These are phyloP conservation scores for Kodamaea sagamina DNA, from an alignment of 805 yeast genomes.

Conservation along the genomic window DNA sequence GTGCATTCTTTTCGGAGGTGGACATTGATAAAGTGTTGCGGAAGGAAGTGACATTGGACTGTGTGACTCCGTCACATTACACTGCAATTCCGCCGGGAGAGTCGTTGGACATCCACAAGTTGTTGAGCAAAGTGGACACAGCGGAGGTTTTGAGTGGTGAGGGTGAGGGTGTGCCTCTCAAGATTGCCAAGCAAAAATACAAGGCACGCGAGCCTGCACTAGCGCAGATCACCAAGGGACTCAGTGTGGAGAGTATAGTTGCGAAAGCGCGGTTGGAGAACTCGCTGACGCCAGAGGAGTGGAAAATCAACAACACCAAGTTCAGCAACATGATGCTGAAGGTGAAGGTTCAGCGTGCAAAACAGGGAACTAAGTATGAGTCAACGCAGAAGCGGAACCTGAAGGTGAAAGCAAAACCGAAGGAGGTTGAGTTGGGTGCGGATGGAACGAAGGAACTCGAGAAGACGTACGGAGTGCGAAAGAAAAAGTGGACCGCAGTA, in stretches of 20 bases:
- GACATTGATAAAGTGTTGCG: slow-evolving; percentile 87
- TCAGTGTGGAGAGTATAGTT: slow-evolving; percentile 19
- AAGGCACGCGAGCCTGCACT: slow-evolving; percentile 19
- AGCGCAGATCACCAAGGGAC: slow-evolving; percentile 18
- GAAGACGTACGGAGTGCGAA: slow-evolving; percentile 6
- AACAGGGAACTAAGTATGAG: neutral
- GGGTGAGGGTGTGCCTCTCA: too few species aligned
- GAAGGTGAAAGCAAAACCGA: slow-evolving; percentile 1
- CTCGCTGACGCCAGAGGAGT: slow-evolving; percentile 23
- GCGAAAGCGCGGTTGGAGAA: slow-evolving; percentile 32
- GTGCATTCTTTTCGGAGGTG: slow-evolving; percentile 93
- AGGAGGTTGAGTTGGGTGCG: slow-evolving; percentile 9
- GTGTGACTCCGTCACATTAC: slow-evolving; percentile 87
- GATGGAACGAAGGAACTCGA: slow-evolving; percentile 11
- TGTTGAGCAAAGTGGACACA: slow-evolving; percentile 44
- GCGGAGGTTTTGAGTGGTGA: too few species aligned
- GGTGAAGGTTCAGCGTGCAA: neutral
- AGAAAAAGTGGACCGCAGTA: slow-evolving; percentile 7
- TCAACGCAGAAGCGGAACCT: slow-evolving; percentile 5
- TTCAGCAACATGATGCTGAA: slow-evolving; percentile 3
- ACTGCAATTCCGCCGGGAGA: slow-evolving; percentile 71
- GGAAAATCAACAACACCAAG: slow-evolving; percentile 2
- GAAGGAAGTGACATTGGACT: slow-evolving; percentile 89
- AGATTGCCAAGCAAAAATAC: slow-evolving; percentile 13
- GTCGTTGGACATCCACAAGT: slow-evolving; percentile 57